phyloP scores from a whole-genome alignment of 495 filamentous ascomycete genomes.

The Halenospora varia region DNA sequence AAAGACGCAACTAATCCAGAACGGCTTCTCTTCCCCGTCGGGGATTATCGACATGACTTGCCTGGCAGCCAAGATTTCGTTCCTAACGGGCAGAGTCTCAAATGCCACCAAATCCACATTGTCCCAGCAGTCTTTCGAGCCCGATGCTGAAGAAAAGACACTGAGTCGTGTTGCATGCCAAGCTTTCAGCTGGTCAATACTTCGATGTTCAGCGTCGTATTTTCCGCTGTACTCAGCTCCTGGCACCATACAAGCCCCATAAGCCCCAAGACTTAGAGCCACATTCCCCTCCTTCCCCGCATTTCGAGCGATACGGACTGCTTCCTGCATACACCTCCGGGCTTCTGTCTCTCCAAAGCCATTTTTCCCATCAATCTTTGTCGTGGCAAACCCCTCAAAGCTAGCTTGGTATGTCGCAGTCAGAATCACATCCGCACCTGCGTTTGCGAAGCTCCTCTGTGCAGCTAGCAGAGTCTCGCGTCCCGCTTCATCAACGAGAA shows the following conservation, averaged over 20 bases:
- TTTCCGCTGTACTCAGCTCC: conserved; percentile 58
- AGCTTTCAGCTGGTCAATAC: conserved; percentile 34
- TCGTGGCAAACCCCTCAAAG: conserved; percentile 42
- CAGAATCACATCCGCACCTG: conserved; percentile 55
- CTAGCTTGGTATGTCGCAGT: conserved; percentile 65
- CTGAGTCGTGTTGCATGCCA: conserved; percentile 55
- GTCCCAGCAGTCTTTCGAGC: conserved; percentile 11
- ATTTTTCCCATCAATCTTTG: neutral
- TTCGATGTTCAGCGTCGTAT: conserved; percentile 47
- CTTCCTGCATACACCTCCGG: neutral
- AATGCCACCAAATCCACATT: conserved; percentile 56
- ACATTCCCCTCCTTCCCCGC: conserved; percentile 12
- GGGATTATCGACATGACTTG: conserved; percentile 24
- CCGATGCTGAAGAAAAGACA: conserved; percentile 35
- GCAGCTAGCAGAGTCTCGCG: conserved; percentile 44
- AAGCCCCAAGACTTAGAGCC: conserved; percentile 58
- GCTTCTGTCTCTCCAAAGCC: conserved; percentile 18
- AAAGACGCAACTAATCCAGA: conserved; percentile 63
- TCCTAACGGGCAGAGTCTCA: conserved; percentile 56
- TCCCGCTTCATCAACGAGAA: conserved; percentile 42
- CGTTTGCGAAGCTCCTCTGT: conserved; percentile 48
- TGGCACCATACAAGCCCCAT: conserved; percentile 61
- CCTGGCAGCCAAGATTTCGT: conserved; percentile 58
- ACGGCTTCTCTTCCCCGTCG: conserved; percentile 27
- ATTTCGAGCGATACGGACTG: conserved; percentile 1